phyloP scores from a whole-genome alignment of 768 basidiomycete species.

The Exsudoporus frostii region DNA sequence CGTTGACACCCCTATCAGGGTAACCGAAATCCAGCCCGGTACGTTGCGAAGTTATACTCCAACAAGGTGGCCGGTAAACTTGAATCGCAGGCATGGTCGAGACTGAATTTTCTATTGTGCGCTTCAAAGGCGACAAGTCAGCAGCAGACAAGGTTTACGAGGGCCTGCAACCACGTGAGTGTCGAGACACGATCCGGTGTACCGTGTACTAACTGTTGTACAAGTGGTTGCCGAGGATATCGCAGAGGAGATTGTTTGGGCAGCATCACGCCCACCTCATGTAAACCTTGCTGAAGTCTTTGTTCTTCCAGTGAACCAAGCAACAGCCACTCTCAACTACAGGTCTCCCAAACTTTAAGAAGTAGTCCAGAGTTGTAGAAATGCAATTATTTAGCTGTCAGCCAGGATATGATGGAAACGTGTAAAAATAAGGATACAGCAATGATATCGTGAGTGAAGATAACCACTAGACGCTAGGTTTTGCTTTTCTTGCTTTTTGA shows the following conservation, averaged over 20 bases:
- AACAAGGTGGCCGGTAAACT: slow-evolving; percentile 2
- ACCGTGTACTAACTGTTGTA: slow-evolving; percentile 5
- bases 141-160: slow-evolving; percentile 90
- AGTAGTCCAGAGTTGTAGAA: background rate
- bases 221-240: slow-evolving; percentile 82
- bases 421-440: slow-evolving; percentile 34
- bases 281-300: slow-evolving; percentile 86
- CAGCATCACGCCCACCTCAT: slow-evolving; percentile 85
- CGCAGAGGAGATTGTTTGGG: slow-evolving; percentile 98
- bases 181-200: background rate
- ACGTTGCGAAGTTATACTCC: slow-evolving; percentile 9
- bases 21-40: slow-evolving; percentile 95
- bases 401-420: slow-evolving; percentile 1
- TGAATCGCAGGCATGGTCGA: slow-evolving; percentile 70
- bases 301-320: slow-evolving; percentile 79
- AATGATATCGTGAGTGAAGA: slow-evolving; percentile 22
- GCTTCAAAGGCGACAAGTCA: slow-evolving; percentile 80
- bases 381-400: background rate
- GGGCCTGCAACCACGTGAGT: slow-evolving; percentile 81
- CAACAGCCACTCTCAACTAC: slow-evolving; percentile 62
- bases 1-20: slow-evolving; percentile 89
- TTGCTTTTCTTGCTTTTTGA: slow-evolving; percentile 52
- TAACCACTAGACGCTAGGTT: slow-evolving; percentile 22
- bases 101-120: slow-evolving; percentile 88
- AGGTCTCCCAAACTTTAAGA: slow-evolving; percentile 32